phyloP scores from a whole-genome alignment of 192 early-diverging fungal genomes.

The Coemansia sp. region DNA sequence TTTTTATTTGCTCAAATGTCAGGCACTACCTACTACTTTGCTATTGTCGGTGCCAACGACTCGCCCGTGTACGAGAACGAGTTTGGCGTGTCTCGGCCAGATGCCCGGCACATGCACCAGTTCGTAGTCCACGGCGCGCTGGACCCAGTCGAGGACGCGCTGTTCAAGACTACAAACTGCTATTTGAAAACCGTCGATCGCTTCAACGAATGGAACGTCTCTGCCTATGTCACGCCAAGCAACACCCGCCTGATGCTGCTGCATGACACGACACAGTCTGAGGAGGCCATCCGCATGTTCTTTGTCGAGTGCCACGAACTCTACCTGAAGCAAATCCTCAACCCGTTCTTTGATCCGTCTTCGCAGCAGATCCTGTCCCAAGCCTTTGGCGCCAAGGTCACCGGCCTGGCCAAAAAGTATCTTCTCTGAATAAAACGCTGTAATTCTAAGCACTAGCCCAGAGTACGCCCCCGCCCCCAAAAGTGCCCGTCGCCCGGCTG shows the following conservation, averaged over 20 bases:
- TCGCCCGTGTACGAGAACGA: constrained; percentile 96
- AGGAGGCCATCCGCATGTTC: constrained; percentile 60
- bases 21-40: constrained; percentile 78
- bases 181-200: constrained; percentile 92
- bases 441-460: constrained; percentile 21
- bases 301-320: constrained; percentile 26
- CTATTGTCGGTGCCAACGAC: constrained; percentile 89
- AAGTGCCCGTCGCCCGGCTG: constrained; percentile 42
- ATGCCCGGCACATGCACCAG: constrained; percentile 91
- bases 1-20: constrained; percentile 6
- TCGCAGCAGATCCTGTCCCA: constrained; percentile 70
- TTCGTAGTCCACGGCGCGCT: constrained; percentile 96
- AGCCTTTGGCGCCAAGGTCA: constrained; percentile 76
- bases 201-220: constrained; percentile 91
- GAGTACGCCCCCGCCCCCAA: constrained; percentile 51
- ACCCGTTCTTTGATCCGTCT: constrained; percentile 89
- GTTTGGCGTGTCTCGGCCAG: constrained; percentile 53
- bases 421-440: too few species aligned
- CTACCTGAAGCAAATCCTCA: constrained; percentile 67
- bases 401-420: constrained; percentile 65
- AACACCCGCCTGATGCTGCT: constrained; percentile 65
- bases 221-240: constrained; percentile 85
- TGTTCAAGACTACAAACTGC: constrained; percentile 82
- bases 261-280: constrained; percentile 52
- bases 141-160: constrained; percentile 93